These are phyloP conservation scores for Thuidium tamariscinum DNA, from an alignment of 225 moss, liverwort and hornwort species.

Conservation along the genomic window DNA sequence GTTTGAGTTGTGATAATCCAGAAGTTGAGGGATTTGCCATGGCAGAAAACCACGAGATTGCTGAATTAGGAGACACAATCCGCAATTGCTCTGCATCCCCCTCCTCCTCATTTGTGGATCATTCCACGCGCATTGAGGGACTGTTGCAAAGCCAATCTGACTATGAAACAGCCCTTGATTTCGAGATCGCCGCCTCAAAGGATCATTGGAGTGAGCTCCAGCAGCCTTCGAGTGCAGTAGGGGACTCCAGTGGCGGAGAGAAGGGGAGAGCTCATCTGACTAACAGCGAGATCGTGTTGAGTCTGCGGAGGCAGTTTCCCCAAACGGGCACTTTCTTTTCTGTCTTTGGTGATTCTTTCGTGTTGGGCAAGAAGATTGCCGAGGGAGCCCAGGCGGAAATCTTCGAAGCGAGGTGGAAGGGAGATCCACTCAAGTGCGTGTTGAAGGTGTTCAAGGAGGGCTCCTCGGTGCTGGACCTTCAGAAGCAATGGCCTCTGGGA, in stretches of 20 bases:
- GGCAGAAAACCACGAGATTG: not conserved
- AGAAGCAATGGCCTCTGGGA: not conserved
- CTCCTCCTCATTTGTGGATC: not conserved
- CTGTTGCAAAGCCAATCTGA: not conserved
- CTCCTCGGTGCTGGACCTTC: not conserved
- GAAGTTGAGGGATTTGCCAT: not conserved
- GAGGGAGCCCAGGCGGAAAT: not conserved
- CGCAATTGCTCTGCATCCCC: not conserved
- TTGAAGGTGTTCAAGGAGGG: not conserved
- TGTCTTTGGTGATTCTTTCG: fast-evolving
- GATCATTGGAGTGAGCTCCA: not conserved
- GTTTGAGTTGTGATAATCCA: not conserved
- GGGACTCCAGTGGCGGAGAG: not conserved
- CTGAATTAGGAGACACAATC: not conserved
- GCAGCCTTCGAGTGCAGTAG: not conserved
- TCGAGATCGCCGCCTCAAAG: not conserved
- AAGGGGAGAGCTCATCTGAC: no score
- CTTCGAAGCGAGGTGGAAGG: not conserved
- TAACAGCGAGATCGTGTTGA: not conserved
- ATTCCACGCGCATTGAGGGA: not conserved
- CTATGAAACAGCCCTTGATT: not conserved
- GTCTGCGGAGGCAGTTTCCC: not conserved
- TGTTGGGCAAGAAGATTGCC: not conserved
- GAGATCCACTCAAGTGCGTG: fast-evolving
- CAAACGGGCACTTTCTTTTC: fast-evolving